Evolutionary conservation across 1,284 basidiomycete species (phyloP).

Genomic region (Microstroma glucosiphilum): DNA sequence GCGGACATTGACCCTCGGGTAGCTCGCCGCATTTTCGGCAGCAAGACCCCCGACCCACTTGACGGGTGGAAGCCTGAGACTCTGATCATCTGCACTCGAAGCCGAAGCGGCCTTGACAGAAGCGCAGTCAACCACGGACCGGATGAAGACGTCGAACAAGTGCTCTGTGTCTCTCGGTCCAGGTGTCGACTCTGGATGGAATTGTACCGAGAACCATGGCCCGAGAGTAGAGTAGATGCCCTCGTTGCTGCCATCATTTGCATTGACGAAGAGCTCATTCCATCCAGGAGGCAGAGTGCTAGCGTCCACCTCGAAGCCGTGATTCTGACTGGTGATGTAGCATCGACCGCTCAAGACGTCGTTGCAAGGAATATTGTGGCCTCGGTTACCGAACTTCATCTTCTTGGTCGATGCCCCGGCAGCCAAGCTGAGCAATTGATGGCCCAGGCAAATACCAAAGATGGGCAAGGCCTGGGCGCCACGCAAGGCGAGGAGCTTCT

Average conservation of each 20-base stretch:
- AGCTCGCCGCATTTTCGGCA: slow-evolving; percentile 70
- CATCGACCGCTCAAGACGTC: slow-evolving; percentile 88
- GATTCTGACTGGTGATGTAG: slow-evolving; percentile 99
- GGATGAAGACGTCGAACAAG: slow-evolving; percentile 94
- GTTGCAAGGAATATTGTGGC: slow-evolving; percentile 97
- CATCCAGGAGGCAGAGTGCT: slow-evolving; percentile 73
- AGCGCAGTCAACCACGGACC: slow-evolving; percentile 72
- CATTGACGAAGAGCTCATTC: slow-evolving; percentile 91
- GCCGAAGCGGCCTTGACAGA: slow-evolving; percentile 58
- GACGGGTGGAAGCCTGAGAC: slow-evolving; percentile 57
- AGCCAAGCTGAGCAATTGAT: slow-evolving; percentile 91
- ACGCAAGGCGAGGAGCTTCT: slow-evolving; percentile 59
- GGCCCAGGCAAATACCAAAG: slow-evolving; percentile 98
- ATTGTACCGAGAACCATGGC: slow-evolving; percentile 98
- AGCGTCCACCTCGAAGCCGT: slow-evolving; percentile 92
- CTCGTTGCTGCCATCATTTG: slow-evolving; percentile 95
- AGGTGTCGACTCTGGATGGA: slow-evolving; percentile 98
- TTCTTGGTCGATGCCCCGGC: slow-evolving; percentile 89
- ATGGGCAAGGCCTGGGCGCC: slow-evolving; percentile 71
- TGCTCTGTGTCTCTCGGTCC: slow-evolving; percentile 98
- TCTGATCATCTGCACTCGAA: no score
- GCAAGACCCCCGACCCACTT: slow-evolving; percentile 79
- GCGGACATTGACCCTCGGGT: slow-evolving; percentile 70
- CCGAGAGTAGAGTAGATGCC: slow-evolving; percentile 75
- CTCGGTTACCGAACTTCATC: slow-evolving; percentile 99